Conservation (phyloP, 2,329 filamentous ascomycete species). For the Hymenoscyphus occultus region DNA sequence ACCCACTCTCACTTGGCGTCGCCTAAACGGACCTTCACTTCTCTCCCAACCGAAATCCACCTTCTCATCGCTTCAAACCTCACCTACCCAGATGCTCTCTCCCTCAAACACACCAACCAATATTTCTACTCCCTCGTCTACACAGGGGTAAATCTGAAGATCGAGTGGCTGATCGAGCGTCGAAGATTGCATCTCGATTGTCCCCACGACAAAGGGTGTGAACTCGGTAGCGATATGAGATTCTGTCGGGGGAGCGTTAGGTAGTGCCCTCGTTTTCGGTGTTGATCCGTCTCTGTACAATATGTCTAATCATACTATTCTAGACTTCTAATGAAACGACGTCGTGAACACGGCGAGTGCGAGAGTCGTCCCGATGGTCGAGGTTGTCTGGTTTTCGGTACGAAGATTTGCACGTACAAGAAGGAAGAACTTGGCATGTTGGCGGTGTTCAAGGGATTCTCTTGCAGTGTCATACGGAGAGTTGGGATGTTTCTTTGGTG, state of each 20-base stretch:
- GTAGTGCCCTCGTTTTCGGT: conserved; percentile 39
- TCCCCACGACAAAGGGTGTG: conserved; percentile 56
- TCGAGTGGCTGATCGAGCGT: conserved; percentile 66
- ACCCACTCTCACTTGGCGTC: background rate
- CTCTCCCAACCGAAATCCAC: conserved; percentile 65
- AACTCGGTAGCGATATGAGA: conserved; percentile 55
- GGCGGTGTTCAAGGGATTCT: conserved; percentile 10
- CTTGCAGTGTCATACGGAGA: background rate
- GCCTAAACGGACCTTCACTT: conserved; percentile 19
- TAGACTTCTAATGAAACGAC: conserved; percentile 56
- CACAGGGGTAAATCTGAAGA: conserved; percentile 63
- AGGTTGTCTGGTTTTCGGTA: conserved; percentile 34
- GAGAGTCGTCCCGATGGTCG: conserved; percentile 39
- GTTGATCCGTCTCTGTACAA: background rate
- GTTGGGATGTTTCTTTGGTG: conserved; percentile 17
- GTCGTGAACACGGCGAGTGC: conserved; percentile 59
- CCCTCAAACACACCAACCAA: conserved; percentile 63
- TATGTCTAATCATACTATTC: background rate
- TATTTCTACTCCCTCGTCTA: conserved; percentile 63
- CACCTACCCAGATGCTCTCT: conserved; percentile 68
- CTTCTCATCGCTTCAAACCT: conserved; percentile 58
- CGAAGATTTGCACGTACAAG: conserved; percentile 24
- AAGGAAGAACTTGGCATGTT: conserved; percentile 15
- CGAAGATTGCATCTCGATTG: conserved; percentile 62
- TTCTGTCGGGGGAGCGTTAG: conserved; percentile 60